phyloP scores from a whole-genome alignment of 108 stramenopile genomes.

The Cyclotella sp. region DNA sequence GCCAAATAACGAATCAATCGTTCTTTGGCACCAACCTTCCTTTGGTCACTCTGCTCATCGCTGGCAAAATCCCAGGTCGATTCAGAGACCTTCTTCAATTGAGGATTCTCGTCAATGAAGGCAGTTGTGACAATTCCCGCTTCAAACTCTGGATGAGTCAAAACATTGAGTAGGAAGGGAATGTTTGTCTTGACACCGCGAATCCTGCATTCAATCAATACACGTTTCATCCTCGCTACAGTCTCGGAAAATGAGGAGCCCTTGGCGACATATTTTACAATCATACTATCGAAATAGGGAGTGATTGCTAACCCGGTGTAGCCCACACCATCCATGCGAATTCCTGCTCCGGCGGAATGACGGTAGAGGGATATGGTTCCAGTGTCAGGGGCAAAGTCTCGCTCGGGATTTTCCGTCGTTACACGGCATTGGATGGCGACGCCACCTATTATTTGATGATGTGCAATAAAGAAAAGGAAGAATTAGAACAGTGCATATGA shows the following conservation, averaged over 20 bases:
- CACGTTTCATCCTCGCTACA: slow-evolving; percentile 83
- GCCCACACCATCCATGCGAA: slow-evolving; percentile 90
- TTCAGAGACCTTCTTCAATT: slow-evolving; percentile 64
- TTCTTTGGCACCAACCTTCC: slow-evolving; percentile 67
- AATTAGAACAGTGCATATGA: background rate
- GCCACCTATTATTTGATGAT: slow-evolving; percentile 29
- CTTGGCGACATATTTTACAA: slow-evolving; percentile 92
- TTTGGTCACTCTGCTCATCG: slow-evolving; percentile 64
- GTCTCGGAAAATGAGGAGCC: slow-evolving; percentile 75
- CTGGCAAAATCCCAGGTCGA: slow-evolving; percentile 74
- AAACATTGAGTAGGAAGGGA: slow-evolving; percentile 85
- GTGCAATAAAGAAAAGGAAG: background rate
- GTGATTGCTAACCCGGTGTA: slow-evolving; percentile 82
- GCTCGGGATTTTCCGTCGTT: slow-evolving; percentile 89
- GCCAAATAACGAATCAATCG: slow-evolving; percentile 83
- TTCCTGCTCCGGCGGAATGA: slow-evolving; percentile 86
- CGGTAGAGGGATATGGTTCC: slow-evolving; percentile 86
- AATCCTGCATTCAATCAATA: slow-evolving; percentile 88
- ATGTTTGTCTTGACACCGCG: slow-evolving; percentile 92
- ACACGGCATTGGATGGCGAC: slow-evolving; percentile 95
- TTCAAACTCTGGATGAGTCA: slow-evolving; percentile 87
- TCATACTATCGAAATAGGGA: slow-evolving; percentile 93
- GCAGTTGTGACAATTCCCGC: slow-evolving; percentile 80
- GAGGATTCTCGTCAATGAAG: slow-evolving; percentile 89
- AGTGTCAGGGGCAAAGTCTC: slow-evolving; percentile 91